Conservation (phyloP, 2,329 filamentous ascomycete species). For the Calonectria fujianensis region DNA sequence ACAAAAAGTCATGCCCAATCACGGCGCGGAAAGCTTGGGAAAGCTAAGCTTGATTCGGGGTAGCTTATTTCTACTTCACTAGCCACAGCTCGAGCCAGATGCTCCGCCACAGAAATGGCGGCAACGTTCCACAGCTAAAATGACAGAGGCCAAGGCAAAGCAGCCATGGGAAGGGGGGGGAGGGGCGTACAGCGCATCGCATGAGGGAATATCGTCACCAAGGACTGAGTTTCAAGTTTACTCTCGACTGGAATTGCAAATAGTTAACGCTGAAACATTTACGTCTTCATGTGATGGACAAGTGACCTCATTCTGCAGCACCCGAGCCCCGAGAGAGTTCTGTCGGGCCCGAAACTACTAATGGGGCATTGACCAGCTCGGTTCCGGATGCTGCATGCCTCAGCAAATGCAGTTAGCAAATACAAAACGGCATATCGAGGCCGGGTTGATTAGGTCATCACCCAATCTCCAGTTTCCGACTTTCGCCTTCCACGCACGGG, state of each 20-base stretch:
- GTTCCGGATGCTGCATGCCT: background rate
- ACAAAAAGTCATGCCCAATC: background rate
- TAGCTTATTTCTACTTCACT: background rate
- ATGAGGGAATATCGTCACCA: background rate
- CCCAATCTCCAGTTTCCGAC: constrained; percentile 2
- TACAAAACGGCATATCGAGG: background rate
- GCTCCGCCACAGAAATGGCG: background rate
- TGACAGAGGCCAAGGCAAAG: background rate
- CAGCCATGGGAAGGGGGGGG: background rate
- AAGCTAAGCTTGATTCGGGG: background rate
- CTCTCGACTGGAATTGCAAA: background rate
- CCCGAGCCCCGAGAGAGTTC: background rate
- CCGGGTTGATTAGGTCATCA: background rate
- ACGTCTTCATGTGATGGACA: background rate
- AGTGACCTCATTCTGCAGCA: background rate
- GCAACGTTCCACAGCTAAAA: background rate
- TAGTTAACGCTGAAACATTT: background rate
- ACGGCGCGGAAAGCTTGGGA: background rate
- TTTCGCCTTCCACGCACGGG: background rate
- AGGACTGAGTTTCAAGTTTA: background rate
- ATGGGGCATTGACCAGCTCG: too few species aligned
- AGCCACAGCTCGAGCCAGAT: background rate
- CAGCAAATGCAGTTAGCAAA: background rate
- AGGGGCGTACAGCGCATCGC: background rate
- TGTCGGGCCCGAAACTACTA: background rate